Percentiles rank a stretch among this genome's conserved stretches.
Evolutionary conservation across 495 filamentous ascomycete genomes (phyloP).

Genomic region (Chlorociboria aeruginascens): DNA sequence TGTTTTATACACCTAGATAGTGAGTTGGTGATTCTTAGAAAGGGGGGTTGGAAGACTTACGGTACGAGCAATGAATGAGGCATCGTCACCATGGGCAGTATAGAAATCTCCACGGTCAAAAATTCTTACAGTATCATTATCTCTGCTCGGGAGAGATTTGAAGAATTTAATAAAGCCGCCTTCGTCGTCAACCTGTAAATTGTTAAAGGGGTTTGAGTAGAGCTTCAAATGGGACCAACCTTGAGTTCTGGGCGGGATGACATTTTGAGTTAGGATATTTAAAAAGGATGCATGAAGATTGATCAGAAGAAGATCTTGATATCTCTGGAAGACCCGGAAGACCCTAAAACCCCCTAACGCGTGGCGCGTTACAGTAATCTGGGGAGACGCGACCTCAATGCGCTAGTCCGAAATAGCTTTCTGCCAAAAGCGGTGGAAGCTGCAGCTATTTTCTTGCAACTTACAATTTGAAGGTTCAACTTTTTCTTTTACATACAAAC

Average conservation of each 20-base stretch:
- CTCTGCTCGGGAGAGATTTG: conserved; percentile 57
- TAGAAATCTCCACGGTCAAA: conserved; percentile 96
- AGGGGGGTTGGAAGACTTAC: conserved; percentile 25
- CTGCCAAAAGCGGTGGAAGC: neutral
- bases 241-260: conserved; percentile 81
- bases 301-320: neutral
- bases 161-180: conserved; percentile 92
- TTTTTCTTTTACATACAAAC: too few species aligned
- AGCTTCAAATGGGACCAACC: conserved; percentile 21
- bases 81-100: conserved; percentile 85
- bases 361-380: neutral
- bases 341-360: neutral
- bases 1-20: conserved; percentile 75
- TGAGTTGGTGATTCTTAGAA: neutral
- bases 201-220: conserved; percentile 8
- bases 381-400: neutral
- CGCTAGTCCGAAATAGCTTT: neutral
- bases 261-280: conserved; percentile 38
- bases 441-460: neutral
- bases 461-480: too few species aligned
- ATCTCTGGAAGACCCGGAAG: too few species aligned
- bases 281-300: neutral
- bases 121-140: conserved; percentile 68
- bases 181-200: conserved; percentile 78
- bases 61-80: conserved; percentile 83